Conservation (phyloP, 164 flowering plant genomes). For the Sextonia rubra region DNA sequence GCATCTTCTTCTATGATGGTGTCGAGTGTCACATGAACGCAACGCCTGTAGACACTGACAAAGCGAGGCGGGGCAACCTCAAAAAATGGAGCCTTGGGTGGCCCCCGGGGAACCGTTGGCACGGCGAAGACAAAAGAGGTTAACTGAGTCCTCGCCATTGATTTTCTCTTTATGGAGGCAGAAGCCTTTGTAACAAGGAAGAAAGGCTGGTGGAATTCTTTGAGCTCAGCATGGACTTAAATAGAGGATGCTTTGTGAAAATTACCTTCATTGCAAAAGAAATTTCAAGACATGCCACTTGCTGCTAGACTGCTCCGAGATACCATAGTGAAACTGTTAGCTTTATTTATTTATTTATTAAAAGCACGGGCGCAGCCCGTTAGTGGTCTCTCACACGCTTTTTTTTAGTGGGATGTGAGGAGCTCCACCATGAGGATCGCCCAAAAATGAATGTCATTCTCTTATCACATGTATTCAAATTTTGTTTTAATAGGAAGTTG, state of each 20-base stretch:
- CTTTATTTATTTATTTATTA: too few relatives aligned
- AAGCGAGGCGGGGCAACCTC: background rate
- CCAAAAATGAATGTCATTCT: too few relatives aligned
- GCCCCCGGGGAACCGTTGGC: background rate
- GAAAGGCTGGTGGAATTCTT: background rate
- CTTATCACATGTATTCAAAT: too few relatives aligned
- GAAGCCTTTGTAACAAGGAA: background rate
- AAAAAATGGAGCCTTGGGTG: background rate
- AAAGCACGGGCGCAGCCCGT: too few relatives aligned
- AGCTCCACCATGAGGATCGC: too few relatives aligned
- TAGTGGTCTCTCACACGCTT: too few relatives aligned
- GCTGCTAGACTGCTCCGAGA: background rate
- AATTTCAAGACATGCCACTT: background rate
- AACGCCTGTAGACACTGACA: background rate
- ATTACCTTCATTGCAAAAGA: background rate
- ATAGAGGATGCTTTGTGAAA: background rate
- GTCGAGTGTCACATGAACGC: background rate
- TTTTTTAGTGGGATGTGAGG: too few relatives aligned
- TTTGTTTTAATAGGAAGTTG: too few relatives aligned
- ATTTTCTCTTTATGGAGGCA: background rate
- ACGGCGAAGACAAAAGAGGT: background rate
- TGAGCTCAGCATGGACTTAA: background rate
- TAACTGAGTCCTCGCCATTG: background rate
- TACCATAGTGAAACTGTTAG: too few relatives aligned
- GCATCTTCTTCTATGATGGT: slow-evolving; percentile 1